Evolutionary conservation across 306 rosid genomes (phyloP).

Genomic region (Vicia sativa): DNA sequence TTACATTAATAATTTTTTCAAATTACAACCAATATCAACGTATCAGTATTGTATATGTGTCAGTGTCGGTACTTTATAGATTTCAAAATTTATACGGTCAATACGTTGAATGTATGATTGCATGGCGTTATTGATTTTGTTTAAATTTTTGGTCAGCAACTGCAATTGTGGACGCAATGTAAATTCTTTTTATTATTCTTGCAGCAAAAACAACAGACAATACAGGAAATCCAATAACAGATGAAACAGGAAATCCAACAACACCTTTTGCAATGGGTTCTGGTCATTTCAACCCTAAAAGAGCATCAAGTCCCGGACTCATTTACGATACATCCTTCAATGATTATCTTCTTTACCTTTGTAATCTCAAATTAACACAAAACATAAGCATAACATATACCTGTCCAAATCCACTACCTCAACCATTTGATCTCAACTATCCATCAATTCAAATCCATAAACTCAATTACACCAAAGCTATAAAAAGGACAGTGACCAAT

Average conservation of each 20-base stretch:
- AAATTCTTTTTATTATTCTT: background rate
- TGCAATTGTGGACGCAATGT: no score
- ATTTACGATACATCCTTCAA: conserved; percentile 76
- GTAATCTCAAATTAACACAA: conserved; percentile 47
- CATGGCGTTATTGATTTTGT: no score
- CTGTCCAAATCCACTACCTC: conserved; percentile 53
- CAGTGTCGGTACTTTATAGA: no score
- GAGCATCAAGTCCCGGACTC: conserved; percentile 82
- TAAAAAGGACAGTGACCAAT: conserved; percentile 74
- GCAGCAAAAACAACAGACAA: conserved; percentile 71
- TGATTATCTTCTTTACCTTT: conserved; percentile 70
- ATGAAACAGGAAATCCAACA: conserved; percentile 57
- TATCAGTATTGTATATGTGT: no score
- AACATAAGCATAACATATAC: conserved; percentile 36
- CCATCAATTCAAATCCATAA: conserved; percentile 75
- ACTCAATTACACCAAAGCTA: conserved; percentile 47
- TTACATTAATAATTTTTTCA: no score
- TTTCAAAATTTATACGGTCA: no score
- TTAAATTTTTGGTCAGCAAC: no score
- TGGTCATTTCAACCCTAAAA: conserved; percentile 74
- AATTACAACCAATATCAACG: no score
- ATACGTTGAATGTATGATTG: no score
- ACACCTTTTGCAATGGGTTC: conserved; percentile 82
- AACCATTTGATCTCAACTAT: conserved; percentile 67
- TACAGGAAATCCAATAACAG: conserved; percentile 57